Base-by-base conservation (phyloP, 73 alveolate genomes). In the Blepharisma japonicum region DNA sequence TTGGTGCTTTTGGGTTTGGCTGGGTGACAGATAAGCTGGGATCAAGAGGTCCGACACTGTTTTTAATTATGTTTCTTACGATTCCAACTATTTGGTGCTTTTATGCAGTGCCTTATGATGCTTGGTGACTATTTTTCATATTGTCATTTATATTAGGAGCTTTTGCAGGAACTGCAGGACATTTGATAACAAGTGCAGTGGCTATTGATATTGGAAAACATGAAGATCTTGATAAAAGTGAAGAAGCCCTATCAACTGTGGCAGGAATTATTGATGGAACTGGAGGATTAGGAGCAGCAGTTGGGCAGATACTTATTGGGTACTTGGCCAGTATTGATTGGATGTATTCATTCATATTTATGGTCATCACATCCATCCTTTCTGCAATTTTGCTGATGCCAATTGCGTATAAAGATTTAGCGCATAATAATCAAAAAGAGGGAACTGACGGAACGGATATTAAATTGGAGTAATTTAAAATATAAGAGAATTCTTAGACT, bases 251-350 rank as follows among this genome's bases (percentile, higher is more conserved):
- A 39, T n/a, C 74, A 14, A 61, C 74, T 20, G 23, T 61, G 18
- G 23, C 23, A 2, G 74, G 74, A 48, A 61, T 61, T 25, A 61
- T 61, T 25, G 23, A 61, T 61, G 74, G 74, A 5, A 61, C 74
- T 61, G 74, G 74, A 25, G 23, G 74, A 14, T 61, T 61, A 61
- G 74, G 74, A 20, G 74, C 74, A 14, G 74, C 74, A 14, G 14
- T 48, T 14, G 74, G 74, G 4, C 74, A 61, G 23, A 61, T 61
- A 14, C 11, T 61, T 61, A 39, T 61, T 50, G 87, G 80, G 14
- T 9, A n/a, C 14, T n/a, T 61, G 50, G 27, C n/a, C n/a, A 53
- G 23, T 53, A 14, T 14, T 53, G 23, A 20, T 53, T 53, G 67
- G 67, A 53, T 14, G n/a, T 53, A 32, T 32, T 32, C 42, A 32